A percentile compares a stretch with the other conserved stretches of the same genome.
Evolutionary conservation across 768 basidiomycete genomes (phyloP).

Genomic region (Hortiboletus flavorubellus): DNA sequence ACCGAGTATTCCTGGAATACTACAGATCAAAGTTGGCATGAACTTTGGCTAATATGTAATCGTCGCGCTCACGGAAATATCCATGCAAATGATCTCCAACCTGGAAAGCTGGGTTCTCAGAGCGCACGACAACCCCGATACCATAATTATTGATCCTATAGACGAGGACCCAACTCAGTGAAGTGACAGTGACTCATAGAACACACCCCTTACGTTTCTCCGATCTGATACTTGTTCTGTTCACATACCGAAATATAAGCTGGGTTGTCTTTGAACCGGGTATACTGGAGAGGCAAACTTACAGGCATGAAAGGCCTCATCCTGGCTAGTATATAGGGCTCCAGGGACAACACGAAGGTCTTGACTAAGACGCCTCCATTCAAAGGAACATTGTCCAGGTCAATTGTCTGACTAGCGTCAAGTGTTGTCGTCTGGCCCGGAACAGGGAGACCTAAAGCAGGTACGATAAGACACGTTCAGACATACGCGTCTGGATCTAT

Average conservation of each 20-base stretch:
- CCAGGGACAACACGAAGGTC: constrained; percentile 44
- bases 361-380: constrained; percentile 50
- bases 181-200: neutral
- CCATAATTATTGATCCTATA: constrained; percentile 32
- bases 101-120: constrained; percentile 10
- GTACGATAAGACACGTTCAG: neutral
- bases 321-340: constrained; percentile 40
- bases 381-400: constrained; percentile 43
- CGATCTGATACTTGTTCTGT: constrained; percentile 12
- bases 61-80: constrained; percentile 27
- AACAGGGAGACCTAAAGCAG: neutral
- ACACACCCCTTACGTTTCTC: neutral
- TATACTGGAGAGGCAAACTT: constrained; percentile 31
- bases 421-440: constrained; percentile 44
- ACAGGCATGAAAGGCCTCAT: constrained; percentile 37
- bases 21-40: constrained; percentile 26
- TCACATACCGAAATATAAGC: neutral
- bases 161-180: neutral
- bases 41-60: neutral
- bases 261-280: neutral
- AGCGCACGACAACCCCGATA: constrained; percentile 30
- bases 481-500: neutral
- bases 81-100: constrained; percentile 16
- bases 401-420: constrained; percentile 46
- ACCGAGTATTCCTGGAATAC: constrained; percentile 21